Percentiles rank a stretch among this genome's conserved stretches.
These are phyloP conservation scores for Suillus ampliporus DNA, from an alignment of 768 basidiomycete species.

Conservation along the genomic window DNA sequence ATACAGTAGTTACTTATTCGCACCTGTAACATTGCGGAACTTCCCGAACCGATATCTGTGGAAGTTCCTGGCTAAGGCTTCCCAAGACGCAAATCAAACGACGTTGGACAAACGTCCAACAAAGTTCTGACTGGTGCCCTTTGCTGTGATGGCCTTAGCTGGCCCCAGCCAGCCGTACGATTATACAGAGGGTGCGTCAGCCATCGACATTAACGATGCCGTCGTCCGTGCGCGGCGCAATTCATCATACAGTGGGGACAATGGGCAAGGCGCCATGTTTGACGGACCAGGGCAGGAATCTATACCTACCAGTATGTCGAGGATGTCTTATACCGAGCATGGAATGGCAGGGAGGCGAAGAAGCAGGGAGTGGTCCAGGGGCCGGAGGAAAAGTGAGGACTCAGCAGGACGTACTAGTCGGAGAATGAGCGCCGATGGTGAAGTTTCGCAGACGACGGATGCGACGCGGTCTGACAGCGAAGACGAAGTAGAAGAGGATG, in stretches of 20 bases:
- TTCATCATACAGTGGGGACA: constrained; percentile 64
- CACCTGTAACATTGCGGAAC: background rate
- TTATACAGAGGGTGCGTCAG: constrained; percentile 88
- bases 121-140: background rate
- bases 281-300: constrained; percentile 69
- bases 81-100: background rate
- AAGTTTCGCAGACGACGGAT: constrained; percentile 43
- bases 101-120: background rate
- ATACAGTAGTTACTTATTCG: too few relatives aligned
- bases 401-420: constrained; percentile 38
- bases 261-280: constrained; percentile 72
- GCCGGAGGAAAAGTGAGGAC: constrained; percentile 57
- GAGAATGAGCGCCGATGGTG: constrained; percentile 51
- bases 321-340: constrained; percentile 70
- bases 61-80: background rate
- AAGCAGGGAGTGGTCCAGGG: constrained; percentile 58
- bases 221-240: constrained; percentile 64
- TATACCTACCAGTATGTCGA: constrained; percentile 80
- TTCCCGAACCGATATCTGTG: background rate
- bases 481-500: constrained; percentile 42
- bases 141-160: constrained; percentile 22
- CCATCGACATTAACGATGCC: constrained; percentile 71
- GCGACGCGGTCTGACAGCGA: constrained; percentile 45
- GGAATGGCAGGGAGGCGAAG: constrained; percentile 52
- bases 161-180: constrained; percentile 46